Base-by-base conservation (phyloP, 257 asterid genomes). In the Solanum clarkiae region DNA sequence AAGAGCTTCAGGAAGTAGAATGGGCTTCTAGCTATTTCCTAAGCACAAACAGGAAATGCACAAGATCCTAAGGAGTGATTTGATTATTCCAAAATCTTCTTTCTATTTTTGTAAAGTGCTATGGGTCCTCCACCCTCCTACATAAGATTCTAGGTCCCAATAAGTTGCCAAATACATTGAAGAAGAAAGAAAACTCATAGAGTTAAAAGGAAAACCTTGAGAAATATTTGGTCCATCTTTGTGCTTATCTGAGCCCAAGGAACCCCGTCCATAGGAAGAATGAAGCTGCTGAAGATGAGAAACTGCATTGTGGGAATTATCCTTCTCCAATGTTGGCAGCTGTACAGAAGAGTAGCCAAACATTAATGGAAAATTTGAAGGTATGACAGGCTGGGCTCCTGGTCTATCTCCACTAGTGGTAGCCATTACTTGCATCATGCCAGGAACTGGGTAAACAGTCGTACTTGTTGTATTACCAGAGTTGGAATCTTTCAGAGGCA, bases 281-380 rank as follows among this genome's bases (percentile, higher is more conserved):
- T 84, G 92, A 80, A 91, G 80, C 87, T 89, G 94, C 81, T 93
- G 97, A 84, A 90, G 91, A 89, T 91, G 94, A 87, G 96, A 91
- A 86, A 85, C 84, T 47, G 85, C 53, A 83, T 88, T 87, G 65
- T 91, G 91, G 79, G 94, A 87, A 88, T 91, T 94, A 87, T 94
- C 98, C 87, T 91, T 92, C 87, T 94, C 98, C 63, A 94, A 80
- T 51, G 91, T 86, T n/a, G 99, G 98, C 85, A 95, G 93, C 90
- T 91, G 97, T 84, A 92, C 89, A 77, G 96, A 84, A 70, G 91
- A 24, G 91, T 95, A 94, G 80, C 95, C 98, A 92, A 92, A 94
- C 94, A 92, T 92, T 80, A 91, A 68, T 8, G 98, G 98, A 84
- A 90, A 87, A 80, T 91, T 95, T 86, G 94, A 88, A 62, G 95